Base-by-base conservation (phyloP, 805 yeast genomes). In the Candida piceae region DNA sequence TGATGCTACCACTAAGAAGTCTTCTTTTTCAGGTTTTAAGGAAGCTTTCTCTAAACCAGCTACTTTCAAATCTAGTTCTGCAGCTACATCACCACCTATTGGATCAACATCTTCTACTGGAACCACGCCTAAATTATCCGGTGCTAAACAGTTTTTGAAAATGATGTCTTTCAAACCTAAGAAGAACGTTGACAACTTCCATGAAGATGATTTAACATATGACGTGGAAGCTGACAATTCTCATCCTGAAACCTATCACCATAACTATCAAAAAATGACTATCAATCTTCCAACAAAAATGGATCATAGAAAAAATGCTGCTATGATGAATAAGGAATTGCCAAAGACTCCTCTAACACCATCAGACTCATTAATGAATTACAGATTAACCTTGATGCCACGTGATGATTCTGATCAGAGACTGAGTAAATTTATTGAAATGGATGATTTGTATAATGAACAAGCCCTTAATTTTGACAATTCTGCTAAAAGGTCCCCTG, bases 311-410 rank as follows among this genome's bases (percentile, higher is more conserved):
- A n/a, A 23, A 11, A 23, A 23, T 23, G 13, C 9, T 23, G 13
- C 5, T 23, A 23, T 5, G 13, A 10, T 16, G 7, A 40, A 40
- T 26, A 48, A 42, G 26, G 41, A 46, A 18, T 34, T 49, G 7
- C 54, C 54, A 12, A 40, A 41, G 16, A 50, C 57, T 3, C 57
- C 57, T 4, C 19, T 38, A 12, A 43, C 38, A 13, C 49, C 51
- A n/a, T 45, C 53, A 10, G 57, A 54, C 18, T 40, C 52, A 19
- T 34, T 54, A 29, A 41, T 48, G 49, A 54, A 54, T 27, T 54
- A 54, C 36, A 41, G 59, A 32, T 27, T 54, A 29, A 50, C 58
- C 2, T 25, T 54, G 31, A 22, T 52, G 31, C 51, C 53, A 1
- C 42, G 39, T 32, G 53, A 52, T 17, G 55, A 46, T 8, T 45